Conservation (phyloP, 2,329 filamentous ascomycete species). For the Westerdykella sp. region DNA sequence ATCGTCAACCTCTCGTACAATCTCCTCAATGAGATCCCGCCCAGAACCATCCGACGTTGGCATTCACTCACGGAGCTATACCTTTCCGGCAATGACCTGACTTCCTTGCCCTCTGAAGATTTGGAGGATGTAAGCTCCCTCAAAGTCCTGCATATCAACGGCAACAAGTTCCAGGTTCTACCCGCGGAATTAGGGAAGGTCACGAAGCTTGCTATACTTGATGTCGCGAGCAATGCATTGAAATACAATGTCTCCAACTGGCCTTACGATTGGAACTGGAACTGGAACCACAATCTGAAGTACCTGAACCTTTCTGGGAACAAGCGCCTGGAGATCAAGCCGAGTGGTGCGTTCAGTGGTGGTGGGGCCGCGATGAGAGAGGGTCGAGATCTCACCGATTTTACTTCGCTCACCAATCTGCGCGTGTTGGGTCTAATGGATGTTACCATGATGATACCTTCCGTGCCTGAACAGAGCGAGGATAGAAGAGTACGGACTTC, state of each 20-base stretch:
- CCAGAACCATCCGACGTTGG: constrained; percentile 82
- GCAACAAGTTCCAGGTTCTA: constrained; percentile 94
- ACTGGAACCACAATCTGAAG: constrained; percentile 89
- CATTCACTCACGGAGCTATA: constrained; percentile 86
- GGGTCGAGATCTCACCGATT: constrained; percentile 76
- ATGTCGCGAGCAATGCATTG: constrained; percentile 88
- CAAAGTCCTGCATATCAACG: constrained; percentile 89
- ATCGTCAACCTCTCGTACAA: constrained; percentile 95
- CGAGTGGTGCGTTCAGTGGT: constrained; percentile 52
- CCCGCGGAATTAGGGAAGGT: constrained; percentile 94
- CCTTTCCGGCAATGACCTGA: constrained; percentile 89
- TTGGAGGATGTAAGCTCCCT: constrained; percentile 82
- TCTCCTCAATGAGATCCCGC: constrained; percentile 84
- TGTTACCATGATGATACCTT: constrained; percentile 88
- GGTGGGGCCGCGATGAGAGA: constrained; percentile 42
- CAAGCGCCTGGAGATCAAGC: constrained; percentile 86
- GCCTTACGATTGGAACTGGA: constrained; percentile 99
- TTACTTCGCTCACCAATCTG: constrained; percentile 75
- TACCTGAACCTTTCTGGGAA: constrained; percentile 97
- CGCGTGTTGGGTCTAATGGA: constrained; percentile 94
- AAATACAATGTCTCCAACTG: constrained; percentile 99
- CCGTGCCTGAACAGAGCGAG: constrained; percentile 90
- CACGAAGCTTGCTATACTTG: constrained; percentile 81
- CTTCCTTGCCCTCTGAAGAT: constrained; percentile 86
- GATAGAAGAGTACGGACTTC: constrained; percentile 95